Evolutionary conservation across 2,329 filamentous ascomycete genomes (phyloP).

Genomic region (Capronia coronata): DNA sequence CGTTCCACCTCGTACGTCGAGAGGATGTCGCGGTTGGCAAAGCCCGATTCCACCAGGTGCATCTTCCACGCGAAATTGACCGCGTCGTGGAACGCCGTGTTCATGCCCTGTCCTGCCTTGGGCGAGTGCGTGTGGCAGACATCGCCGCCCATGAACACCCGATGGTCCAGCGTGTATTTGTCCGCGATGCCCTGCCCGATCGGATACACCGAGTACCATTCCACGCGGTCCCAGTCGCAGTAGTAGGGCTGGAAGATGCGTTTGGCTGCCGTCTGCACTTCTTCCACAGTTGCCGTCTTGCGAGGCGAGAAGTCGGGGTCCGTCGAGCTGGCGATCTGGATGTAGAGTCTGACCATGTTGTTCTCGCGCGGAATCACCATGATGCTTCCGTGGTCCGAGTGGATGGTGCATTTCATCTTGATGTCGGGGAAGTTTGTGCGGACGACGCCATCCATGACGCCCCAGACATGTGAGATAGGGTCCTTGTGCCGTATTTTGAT

Average conservation of each 20-base stretch:
- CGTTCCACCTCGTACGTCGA: slow-evolving; percentile 83
- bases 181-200: slow-evolving; percentile 62
- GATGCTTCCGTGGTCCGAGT: slow-evolving; percentile 57
- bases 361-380: slow-evolving; percentile 54
- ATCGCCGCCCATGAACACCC: slow-evolving; percentile 61
- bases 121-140: slow-evolving; percentile 59
- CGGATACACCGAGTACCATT: slow-evolving; percentile 61
- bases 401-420: slow-evolving; percentile 62
- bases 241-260: slow-evolving; percentile 55
- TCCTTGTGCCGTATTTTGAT: slow-evolving; percentile 61
- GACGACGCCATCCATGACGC: slow-evolving; percentile 61
- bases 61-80: slow-evolving; percentile 95
- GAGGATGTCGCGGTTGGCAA: slow-evolving; percentile 67
- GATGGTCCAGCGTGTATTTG: slow-evolving; percentile 57
- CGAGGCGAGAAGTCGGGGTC: slow-evolving; percentile 57
- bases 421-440: slow-evolving; percentile 58
- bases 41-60: slow-evolving; percentile 77
- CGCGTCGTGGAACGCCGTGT: slow-evolving; percentile 57
- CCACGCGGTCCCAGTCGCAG: slow-evolving; percentile 57
- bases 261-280: slow-evolving; percentile 54
- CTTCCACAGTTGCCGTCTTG: slow-evolving; percentile 53
- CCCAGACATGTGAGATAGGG: slow-evolving; percentile 59
- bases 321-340: slow-evolving; percentile 56
- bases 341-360: slow-evolving; percentile 46
- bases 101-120: slow-evolving; percentile 61